Conservation (phyloP, 805 yeast genomes). For the Pichia phayaonensis region DNA sequence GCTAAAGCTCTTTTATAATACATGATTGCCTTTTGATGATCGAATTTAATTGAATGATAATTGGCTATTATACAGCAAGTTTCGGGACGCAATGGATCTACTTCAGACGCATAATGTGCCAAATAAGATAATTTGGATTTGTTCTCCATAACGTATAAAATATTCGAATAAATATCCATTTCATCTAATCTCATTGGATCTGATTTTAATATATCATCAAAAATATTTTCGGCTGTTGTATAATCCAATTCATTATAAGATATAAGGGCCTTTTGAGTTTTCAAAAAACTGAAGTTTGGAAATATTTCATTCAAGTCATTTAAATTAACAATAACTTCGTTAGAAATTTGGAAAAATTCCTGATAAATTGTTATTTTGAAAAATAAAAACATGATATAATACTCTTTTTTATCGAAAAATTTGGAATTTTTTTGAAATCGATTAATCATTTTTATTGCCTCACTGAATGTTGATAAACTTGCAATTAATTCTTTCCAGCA, state of each 20-base stretch:
- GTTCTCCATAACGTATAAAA: constrained; percentile 89
- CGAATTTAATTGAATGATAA: constrained; percentile 83
- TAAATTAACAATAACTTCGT: constrained; percentile 42
- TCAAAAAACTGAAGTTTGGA: constrained; percentile 68
- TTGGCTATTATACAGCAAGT: constrained; percentile 93
- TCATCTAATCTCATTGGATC: constrained; percentile 91
- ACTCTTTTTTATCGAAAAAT: constrained; percentile 22
- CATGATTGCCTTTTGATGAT: constrained; percentile 91
- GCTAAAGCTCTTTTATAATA: constrained; percentile 86
- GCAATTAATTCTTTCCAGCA: constrained; percentile 79
- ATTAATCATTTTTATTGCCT: constrained; percentile 38
- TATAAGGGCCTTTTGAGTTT: constrained; percentile 75
- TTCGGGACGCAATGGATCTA: constrained; percentile 86
- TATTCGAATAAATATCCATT: constrained; percentile 89
- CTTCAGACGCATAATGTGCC: constrained; percentile 76
- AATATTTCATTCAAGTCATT: constrained; percentile 44
- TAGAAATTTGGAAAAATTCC: constrained; percentile 68
- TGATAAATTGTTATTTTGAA: constrained; percentile 65
- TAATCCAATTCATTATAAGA: constrained; percentile 84
- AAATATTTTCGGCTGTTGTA: constrained; percentile 65
- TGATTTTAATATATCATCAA: constrained; percentile 60
- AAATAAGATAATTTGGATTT: constrained; percentile 73
- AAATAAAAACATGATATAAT: constrained; percentile 32
- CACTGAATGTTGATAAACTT: constrained; percentile 54
- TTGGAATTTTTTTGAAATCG: constrained; percentile 32